phyloP scores from a whole-genome alignment of 179 eudicot genomes.

The Camellia oleifera region DNA sequence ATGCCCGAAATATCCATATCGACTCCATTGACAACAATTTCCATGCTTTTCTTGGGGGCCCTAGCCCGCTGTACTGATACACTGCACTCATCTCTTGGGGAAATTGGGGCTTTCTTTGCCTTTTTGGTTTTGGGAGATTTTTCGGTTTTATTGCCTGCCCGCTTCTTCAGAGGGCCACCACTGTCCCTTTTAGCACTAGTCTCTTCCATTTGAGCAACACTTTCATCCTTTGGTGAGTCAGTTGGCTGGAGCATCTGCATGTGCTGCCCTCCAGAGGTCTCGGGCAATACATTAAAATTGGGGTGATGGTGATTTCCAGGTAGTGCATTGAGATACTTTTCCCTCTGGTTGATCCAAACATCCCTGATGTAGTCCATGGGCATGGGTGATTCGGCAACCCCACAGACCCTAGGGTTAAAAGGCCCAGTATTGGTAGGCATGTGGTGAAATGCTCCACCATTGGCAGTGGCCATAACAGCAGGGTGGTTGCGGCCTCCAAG shows the following conservation, averaged over 20 bases:
- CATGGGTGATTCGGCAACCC: conserved; percentile 42
- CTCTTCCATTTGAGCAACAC: conserved; percentile 37
- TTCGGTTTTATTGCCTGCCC: conserved; percentile 40
- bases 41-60: conserved; percentile 60
- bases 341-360: conserved; percentile 50
- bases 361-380: conserved; percentile 56
- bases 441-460: conserved; percentile 31
- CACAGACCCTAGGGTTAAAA: conserved; percentile 49
- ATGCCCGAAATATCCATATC: conserved; percentile 79
- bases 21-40: conserved; percentile 67
- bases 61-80: conserved; percentile 51
- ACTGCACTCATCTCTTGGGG: conserved; percentile 45
- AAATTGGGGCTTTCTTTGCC: conserved; percentile 50
- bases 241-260: conserved; percentile 62
- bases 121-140: conserved; percentile 59
- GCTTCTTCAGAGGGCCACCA: conserved; percentile 39
- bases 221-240: conserved; percentile 46
- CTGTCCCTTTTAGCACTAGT: conserved; percentile 24
- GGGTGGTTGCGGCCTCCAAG: conserved; percentile 28
- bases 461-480: conserved; percentile 19
- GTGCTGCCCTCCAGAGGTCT: conserved; percentile 46
- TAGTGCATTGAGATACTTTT: conserved; percentile 36
- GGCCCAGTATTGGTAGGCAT: conserved; percentile 30
- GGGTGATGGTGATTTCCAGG: conserved; percentile 35
- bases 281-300: conserved; percentile 42